These are phyloP conservation scores for Purshia tridentata DNA, from an alignment of 306 rosid genomes.

Conservation along the genomic window DNA sequence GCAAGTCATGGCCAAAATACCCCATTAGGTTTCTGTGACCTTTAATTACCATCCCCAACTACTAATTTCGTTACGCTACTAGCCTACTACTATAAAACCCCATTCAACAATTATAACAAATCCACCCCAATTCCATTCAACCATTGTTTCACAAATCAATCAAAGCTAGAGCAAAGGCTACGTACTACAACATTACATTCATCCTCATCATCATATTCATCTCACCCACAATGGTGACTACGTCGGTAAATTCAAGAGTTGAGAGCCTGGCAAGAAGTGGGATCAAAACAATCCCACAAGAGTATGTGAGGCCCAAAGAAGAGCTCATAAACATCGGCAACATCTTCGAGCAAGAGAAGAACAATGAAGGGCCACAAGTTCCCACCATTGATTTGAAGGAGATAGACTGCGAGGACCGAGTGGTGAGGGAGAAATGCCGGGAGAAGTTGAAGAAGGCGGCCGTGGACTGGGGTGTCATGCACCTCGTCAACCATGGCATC, in stretches of 20 bases:
- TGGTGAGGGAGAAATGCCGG: conserved; percentile 42
- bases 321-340: conserved; percentile 59
- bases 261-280: conserved; percentile 70
- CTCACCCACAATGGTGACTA: conserved; percentile 33
- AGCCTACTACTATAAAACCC: not conserved
- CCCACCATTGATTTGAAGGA: conserved; percentile 69
- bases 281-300: conserved; percentile 54
- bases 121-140: too few relatives aligned
- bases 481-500: conserved; percentile 76
- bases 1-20: too few relatives aligned
- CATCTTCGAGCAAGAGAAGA: conserved; percentile 65
- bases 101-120: too few relatives aligned
- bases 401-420: conserved; percentile 44
- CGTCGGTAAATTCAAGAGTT: conserved; percentile 44
- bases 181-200: too few relatives aligned
- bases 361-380: conserved; percentile 53
- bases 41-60: not conserved
- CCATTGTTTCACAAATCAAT: too few relatives aligned
- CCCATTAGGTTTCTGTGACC: not conserved
- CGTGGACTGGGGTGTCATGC: conserved; percentile 83
- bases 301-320: conserved; percentile 71
- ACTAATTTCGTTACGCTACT: not conserved
- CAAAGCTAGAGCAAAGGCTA: too few relatives aligned
- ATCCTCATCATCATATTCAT: too few relatives aligned
- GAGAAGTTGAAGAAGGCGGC: conserved; percentile 67